A percentile compares a stretch with the other conserved stretches of the same genome.
Conservation (phyloP, 352 stramenopile genomes). For the Pythium utonaiense region DNA sequence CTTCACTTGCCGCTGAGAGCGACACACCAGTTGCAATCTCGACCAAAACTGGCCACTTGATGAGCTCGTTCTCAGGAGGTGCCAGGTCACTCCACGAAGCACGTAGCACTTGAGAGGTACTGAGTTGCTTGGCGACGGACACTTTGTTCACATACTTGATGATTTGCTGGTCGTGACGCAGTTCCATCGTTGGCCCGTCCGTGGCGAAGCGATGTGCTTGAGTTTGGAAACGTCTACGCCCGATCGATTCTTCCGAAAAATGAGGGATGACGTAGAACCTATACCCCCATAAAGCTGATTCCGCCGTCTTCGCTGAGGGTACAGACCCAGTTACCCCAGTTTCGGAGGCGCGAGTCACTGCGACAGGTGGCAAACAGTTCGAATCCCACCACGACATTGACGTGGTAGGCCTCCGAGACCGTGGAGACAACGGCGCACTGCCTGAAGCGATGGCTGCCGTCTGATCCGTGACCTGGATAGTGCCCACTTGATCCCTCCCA, state of each 20-base stretch:
- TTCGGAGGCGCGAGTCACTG: not conserved
- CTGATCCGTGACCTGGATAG: not conserved
- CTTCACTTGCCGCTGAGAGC: not conserved
- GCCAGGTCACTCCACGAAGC: conserved; percentile 58
- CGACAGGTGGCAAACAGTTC: conserved; percentile 6
- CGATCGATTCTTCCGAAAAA: conserved; percentile 48
- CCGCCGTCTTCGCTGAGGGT: not conserved
- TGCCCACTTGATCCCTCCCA: conserved; percentile 26
- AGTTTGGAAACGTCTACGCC: conserved; percentile 45
- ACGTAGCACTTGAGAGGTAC: conserved; percentile 44
- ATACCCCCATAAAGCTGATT: conserved; percentile 50
- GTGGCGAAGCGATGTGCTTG: conserved; percentile 16
- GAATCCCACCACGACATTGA: conserved; percentile 16
- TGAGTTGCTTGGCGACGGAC: conserved; percentile 43
- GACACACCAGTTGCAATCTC: conserved; percentile 41
- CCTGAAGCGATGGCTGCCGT: too few species aligned
- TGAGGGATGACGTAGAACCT: conserved; percentile 73
- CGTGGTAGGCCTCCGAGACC: not conserved
- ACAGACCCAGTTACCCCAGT: not conserved
- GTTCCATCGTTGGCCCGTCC: conserved; percentile 2
- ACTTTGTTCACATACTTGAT: conserved; percentile 78
- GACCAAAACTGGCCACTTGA: conserved; percentile 67
- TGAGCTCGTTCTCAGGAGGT: conserved; percentile 48
- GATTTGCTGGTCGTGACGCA: conserved; percentile 56
- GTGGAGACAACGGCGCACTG: conserved; percentile 8